These are phyloP conservation scores for Acer saccharum DNA, from an alignment of 345 rosid genomes.

Conservation along the genomic window DNA sequence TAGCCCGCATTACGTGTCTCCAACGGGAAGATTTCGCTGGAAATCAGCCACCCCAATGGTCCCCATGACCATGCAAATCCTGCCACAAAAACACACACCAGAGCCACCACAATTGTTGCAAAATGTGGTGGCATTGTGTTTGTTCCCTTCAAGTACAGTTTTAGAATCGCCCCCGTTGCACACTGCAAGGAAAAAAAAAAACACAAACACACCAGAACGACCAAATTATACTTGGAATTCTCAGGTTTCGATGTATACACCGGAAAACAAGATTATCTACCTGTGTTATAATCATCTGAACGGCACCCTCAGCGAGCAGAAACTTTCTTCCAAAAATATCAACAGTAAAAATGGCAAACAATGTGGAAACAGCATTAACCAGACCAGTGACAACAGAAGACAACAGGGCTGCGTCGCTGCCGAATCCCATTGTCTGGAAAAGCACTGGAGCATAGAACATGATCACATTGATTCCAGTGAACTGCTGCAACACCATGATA, in stretches of 20 bases:
- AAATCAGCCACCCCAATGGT: conserved; percentile 67
- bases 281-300: conserved; percentile 36
- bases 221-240: background rate
- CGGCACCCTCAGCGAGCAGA: conserved; percentile 37
- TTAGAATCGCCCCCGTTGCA: conserved; percentile 43
- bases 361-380: conserved; percentile 33
- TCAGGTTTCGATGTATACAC: background rate
- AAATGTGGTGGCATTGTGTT: conserved; percentile 22
- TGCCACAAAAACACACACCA: conserved; percentile 49
- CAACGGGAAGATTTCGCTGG: conserved; percentile 63
- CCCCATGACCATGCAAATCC: conserved; percentile 90
- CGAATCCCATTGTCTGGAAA: conserved; percentile 57
- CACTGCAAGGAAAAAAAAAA: conserved; percentile 18
- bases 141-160: conserved; percentile 22
- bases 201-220: background rate
- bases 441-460: conserved; percentile 59
- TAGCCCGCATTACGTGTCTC: conserved; percentile 59
- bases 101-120: conserved; percentile 38
- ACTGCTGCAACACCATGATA: conserved; percentile 67
- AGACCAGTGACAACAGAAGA: conserved; percentile 48
- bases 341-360: conserved; percentile 32
- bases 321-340: conserved; percentile 47
- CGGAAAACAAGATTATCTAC: conserved; percentile 4
- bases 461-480: conserved; percentile 64
- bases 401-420: conserved; percentile 38